Evolutionary conservation across 225 moss, liverwort and hornwort species (phyloP).

Genomic region (Pleurozium schreberi): DNA sequence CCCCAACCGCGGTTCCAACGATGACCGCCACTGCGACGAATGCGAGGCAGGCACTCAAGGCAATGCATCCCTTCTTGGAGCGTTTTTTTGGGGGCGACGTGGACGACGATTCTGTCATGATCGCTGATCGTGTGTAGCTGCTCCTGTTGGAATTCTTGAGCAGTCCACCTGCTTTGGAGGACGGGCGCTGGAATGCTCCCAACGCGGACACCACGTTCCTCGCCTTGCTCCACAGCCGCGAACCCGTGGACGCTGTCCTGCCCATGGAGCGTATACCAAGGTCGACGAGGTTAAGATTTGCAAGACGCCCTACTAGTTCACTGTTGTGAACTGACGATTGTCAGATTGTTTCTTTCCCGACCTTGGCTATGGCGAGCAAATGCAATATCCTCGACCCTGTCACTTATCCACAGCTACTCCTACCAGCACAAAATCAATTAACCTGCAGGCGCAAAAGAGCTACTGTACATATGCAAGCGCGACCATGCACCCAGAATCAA

Average conservation of each 20-base stretch:
- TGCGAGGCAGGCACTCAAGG: conserved; percentile 12
- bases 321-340: not conserved
- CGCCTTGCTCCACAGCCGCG: conserved; percentile 28
- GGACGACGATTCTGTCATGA: not conserved
- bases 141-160: not conserved
- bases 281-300: not conserved
- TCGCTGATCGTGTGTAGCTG: not conserved
- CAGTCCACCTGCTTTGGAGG: not conserved
- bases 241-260: conserved; percentile 1
- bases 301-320: not conserved
- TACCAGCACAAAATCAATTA: not conserved
- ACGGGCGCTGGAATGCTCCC: conserved; percentile 22
- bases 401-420: not conserved
- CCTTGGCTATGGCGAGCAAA: not conserved
- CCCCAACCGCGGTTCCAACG: conserved; percentile 12
- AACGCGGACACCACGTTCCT: conserved; percentile 27
- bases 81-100: not conserved
- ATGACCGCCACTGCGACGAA: conserved; percentile 3
- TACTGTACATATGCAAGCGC: not conserved
- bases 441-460: not conserved
- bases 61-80: conserved; percentile 42
- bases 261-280: conserved; percentile 15
- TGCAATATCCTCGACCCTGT: not conserved
- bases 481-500: not conserved
- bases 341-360: not conserved